These are phyloP conservation scores for Sporopachydermia cereana DNA, from an alignment of 1,139 yeast species.

Conservation along the genomic window DNA sequence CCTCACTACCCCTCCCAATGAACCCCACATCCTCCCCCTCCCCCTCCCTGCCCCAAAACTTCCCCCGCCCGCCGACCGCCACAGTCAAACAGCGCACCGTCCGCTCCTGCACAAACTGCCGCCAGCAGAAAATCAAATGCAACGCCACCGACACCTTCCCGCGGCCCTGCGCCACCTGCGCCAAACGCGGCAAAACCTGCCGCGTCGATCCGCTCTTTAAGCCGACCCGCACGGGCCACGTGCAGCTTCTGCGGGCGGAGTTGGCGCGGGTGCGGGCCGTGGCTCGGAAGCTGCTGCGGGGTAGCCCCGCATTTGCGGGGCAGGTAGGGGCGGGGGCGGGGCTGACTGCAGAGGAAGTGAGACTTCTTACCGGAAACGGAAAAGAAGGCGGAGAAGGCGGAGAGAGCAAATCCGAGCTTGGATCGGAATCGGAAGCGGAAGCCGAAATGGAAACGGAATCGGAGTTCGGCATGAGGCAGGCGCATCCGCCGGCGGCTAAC, in stretches of 20 bases:
- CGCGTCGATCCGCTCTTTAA: slow-evolving; percentile 7
- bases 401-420: too few species aligned
- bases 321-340: not conserved
- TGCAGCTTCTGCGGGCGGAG: slow-evolving; percentile 73
- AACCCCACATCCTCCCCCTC: not conserved
- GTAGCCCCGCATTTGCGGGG: not conserved
- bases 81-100: slow-evolving; percentile 5
- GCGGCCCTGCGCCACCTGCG: slow-evolving; percentile 6
- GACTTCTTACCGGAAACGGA: not conserved
- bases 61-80: not conserved
- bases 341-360: not conserved
- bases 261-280: slow-evolving; percentile 71
- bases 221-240: slow-evolving; percentile 44
- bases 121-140: slow-evolving; percentile 7
- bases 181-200: slow-evolving; percentile 6
- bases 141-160: slow-evolving; percentile 6
- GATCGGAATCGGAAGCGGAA: too few species aligned
- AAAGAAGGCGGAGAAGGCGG: not conserved
- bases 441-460: too few species aligned
- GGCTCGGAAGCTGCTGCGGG: slow-evolving; percentile 40
- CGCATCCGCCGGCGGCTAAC: too few species aligned
- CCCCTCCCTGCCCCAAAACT: not conserved
- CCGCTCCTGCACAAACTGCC: slow-evolving; percentile 6
- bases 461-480: too few species aligned
- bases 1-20: too few species aligned